These are phyloP conservation scores for Abrus precatorius DNA, from an alignment of 306 rosid genomes.

Conservation along the genomic window DNA sequence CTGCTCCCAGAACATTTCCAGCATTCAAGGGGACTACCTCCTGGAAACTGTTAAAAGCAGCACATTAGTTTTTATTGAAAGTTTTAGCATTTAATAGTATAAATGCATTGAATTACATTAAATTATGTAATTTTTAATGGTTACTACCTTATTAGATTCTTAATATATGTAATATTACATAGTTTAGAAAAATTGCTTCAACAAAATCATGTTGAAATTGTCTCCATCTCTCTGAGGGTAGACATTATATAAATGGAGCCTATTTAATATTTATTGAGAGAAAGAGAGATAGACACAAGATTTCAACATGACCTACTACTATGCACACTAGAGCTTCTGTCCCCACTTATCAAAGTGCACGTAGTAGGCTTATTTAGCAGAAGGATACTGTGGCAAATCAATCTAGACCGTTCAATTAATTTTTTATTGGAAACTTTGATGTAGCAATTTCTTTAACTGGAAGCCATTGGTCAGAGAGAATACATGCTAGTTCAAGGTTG, in stretches of 20 bases:
- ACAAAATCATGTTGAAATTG: not conserved
- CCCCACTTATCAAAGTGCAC: not conserved
- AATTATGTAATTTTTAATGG: too few relatives aligned
- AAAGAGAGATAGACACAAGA: not conserved
- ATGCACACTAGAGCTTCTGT: not conserved
- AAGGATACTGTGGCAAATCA: not conserved
- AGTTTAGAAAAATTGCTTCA: too few relatives aligned
- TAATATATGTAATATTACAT: too few relatives aligned
- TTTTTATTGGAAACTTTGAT: not conserved
- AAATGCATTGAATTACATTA: too few relatives aligned
- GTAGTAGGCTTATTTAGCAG: not conserved
- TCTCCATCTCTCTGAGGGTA: not conserved
- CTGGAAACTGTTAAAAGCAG: conserved; percentile 71
- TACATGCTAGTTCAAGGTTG: not conserved
- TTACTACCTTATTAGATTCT: too few relatives aligned
- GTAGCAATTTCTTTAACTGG: not conserved
- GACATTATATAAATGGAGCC: not conserved
- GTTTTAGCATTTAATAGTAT: too few relatives aligned
- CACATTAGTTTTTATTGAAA: not conserved
- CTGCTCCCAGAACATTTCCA: conserved; percentile 95
- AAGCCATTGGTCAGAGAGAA: not conserved
- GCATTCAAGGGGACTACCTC: conserved; percentile 97
- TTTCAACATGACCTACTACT: not conserved
- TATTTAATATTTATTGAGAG: not conserved
- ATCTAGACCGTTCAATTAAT: not conserved